These are phyloP conservation scores for Diaporthe helianthi DNA, from an alignment of 2,329 filamentous ascomycete species.

Conservation along the genomic window DNA sequence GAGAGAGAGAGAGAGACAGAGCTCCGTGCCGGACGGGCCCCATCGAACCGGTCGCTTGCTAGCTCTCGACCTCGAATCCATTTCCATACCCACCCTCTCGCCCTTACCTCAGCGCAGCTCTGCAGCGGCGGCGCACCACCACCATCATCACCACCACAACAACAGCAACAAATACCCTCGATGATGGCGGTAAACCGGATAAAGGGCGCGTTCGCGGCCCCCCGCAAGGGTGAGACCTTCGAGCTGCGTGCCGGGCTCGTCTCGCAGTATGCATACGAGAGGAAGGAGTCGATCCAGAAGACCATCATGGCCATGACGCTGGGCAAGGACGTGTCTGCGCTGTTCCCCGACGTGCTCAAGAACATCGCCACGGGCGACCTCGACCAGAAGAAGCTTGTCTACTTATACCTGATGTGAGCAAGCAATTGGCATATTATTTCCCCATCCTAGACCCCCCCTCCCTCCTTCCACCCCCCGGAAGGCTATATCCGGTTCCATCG, in stretches of 20 bases:
- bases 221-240: slow-evolving; percentile 97
- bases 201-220: slow-evolving; percentile 88
- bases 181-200: slow-evolving; percentile 96
- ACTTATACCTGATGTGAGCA: slow-evolving; percentile 91
- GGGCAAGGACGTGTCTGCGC: slow-evolving; percentile 95
- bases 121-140: not conserved
- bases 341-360: slow-evolving; percentile 98
- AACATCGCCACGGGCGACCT: slow-evolving; percentile 95
- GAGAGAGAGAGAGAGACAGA: not conserved
- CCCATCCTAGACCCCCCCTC: too few species aligned
- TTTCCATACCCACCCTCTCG: too few species aligned
- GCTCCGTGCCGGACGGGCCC: not conserved
- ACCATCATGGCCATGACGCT: slow-evolving; percentile 99
- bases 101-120: not conserved
- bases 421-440: not conserved
- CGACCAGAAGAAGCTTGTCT: slow-evolving; percentile 99
- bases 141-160: slow-evolving; percentile 10
- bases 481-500: slow-evolving; percentile 1
- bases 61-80: not conserved
- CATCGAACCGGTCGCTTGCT: slow-evolving; percentile 2
- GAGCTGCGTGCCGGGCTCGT: slow-evolving; percentile 94
- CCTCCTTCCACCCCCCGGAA: not conserved
- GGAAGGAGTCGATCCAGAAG: slow-evolving; percentile 98
- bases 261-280: slow-evolving; percentile 98
- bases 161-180: slow-evolving; percentile 31